Evolutionary conservation across 1,139 yeast species (phyloP), one percentile per base, ranked within the genome.

Genomic region (Candida albicans): DNA sequence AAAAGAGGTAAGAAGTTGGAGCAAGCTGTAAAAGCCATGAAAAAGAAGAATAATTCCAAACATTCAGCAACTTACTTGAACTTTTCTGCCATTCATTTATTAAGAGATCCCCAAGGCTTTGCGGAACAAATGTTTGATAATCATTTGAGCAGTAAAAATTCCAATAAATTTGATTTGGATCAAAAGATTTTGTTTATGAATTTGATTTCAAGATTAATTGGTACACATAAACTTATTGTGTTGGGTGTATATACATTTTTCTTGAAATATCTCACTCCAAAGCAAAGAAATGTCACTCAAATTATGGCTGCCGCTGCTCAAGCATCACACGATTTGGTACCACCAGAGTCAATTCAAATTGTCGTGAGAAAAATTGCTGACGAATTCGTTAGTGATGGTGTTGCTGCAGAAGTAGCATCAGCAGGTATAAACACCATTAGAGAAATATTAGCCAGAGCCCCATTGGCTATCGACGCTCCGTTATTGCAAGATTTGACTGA

Each of bases 371-470:
- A 91, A 62, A 84, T 93, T 55, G 98, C 99, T 2, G 96, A 93
- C 66, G 99, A 95, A 66, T 93, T 93, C 59, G 97, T 93, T 37
- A 87, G 96, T 55, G 98, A 93, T 61, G 99, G 99, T 73, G 99
- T 93, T 33, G 90, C 98, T 9, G 84, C 96, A 22, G 97, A 93
- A 67, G 99, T 91, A 44, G 97, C 98, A 10, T 90, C 97, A 40
- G 98, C 98, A 3, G 99, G 99, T 57, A 75, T 93, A 51, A 93
- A 93, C 64, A 88, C 98, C 5, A 91, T 93, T 49, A 76, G 98
- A 54, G 99, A 93, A 66, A 88, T 93, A 48, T 77, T 93, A 50
- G 68, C 96, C 1, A 84, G 99, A 71, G 95, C 96, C 8, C 98
- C 99, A 13, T 74, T 93, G 51, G 96, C 98, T 31, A 89, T 93